Evolutionary conservation across 2,329 filamentous ascomycete genomes (phyloP), one percentile per base, ranked within the genome.

Genomic region (Colletotrichum sp.): DNA sequence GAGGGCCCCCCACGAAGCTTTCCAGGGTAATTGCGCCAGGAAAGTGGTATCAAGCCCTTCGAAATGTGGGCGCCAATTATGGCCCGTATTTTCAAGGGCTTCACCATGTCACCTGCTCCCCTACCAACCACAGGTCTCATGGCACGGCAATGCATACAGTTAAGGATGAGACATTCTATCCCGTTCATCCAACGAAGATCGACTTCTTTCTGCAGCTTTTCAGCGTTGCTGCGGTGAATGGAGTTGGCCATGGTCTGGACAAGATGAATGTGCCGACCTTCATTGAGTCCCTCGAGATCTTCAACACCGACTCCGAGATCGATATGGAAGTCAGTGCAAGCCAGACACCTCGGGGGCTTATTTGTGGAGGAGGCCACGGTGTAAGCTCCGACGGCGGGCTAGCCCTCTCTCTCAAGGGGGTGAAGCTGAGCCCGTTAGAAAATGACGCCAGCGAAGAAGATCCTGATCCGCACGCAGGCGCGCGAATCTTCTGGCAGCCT

Each of bases 11-110:
- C 48, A 73, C 8, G 74, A 28, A 39, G 13, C 73, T 68, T 14
- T 28, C 61, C 4, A 80, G 80, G 24, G 76, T 68, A 4, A 36
- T 83, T 12, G 18, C 52, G 68, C 4, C 71, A 70, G 7, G 52
- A 14, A 61, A 59, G 32, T 75, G 69, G 61, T 72, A 75, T 9
- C 69, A 68, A 34, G 69, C 73, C 7, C 63, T 75, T 21, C 63
- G 55, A 3, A 75, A 61, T 13, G 69, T 73, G 4, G 73, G 73
- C 10, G 70, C 70, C n/a, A 75, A 68, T 14, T 75, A 75, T 8
- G 73, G 73, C 4, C 69, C 69, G 3, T 68, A 34, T 24, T 75
- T 75, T 18, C 73, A 64, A 26, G 69, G 69, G 4, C n/a, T 75
- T 36, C n/a, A 59, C 30, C 12, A 73, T 26, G 63, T 75, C 7